Evolutionary conservation across 1,139 yeast genomes (phyloP).

Genomic region (Yamadazyma oceani): DNA sequence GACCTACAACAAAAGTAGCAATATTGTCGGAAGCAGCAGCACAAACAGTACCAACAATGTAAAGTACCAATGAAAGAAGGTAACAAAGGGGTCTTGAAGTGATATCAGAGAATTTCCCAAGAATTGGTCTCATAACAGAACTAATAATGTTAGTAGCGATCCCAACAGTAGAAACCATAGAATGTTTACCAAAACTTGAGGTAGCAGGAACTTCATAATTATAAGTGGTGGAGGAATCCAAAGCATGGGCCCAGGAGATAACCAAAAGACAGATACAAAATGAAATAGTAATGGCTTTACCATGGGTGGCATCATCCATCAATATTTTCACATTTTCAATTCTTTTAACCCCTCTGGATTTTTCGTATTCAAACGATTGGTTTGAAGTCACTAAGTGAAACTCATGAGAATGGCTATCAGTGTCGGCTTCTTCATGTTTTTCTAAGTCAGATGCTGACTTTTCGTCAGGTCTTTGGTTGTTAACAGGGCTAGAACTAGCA

Average conservation of each 20-base stretch:
- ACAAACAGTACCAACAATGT: constrained; percentile 27
- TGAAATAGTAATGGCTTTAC: constrained; percentile 4
- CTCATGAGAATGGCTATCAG: constrained; percentile 4
- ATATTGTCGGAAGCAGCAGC: constrained; percentile 27
- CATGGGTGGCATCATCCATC: constrained; percentile 8
- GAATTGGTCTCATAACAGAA: constrained; percentile 26
- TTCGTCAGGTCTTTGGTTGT: not conserved
- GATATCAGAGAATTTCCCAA: constrained; percentile 32
- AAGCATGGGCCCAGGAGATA: constrained; percentile 35
- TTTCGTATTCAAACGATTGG: constrained; percentile 6
- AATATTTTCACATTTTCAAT: constrained; percentile 11
- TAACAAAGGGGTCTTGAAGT: constrained; percentile 30
- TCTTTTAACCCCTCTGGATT: constrained; percentile 14
- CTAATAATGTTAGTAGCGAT: constrained; percentile 30
- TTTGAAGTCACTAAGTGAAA: constrained; percentile 8
- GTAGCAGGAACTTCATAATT: constrained; percentile 27
- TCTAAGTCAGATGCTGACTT: constrained; percentile 1
- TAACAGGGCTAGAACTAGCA: not conserved
- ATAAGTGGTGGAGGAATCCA: constrained; percentile 35
- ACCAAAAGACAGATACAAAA: constrained; percentile 23
- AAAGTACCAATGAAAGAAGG: constrained; percentile 19
- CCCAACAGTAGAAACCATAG: constrained; percentile 30
- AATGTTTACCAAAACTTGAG: constrained; percentile 27
- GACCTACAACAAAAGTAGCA: constrained; percentile 30
- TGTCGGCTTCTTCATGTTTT: constrained; percentile 1